Conservation (phyloP, 768 basidiomycete species). For the Hypholoma sublateritium region DNA sequence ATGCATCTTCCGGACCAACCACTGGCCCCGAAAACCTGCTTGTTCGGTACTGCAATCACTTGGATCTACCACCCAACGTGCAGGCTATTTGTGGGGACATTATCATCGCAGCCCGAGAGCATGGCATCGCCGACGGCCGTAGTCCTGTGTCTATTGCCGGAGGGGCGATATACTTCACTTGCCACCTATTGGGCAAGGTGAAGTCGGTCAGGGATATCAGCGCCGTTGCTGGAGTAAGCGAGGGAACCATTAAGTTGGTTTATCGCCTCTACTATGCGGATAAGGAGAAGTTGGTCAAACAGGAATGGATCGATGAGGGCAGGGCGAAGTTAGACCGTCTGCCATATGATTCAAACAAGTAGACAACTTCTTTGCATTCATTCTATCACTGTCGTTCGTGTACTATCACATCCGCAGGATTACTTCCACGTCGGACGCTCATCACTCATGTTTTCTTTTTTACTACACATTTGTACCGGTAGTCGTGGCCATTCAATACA, state of each 20-base stretch:
- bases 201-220: slow-evolving; percentile 87
- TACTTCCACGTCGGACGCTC: not conserved
- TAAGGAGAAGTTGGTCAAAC: slow-evolving; percentile 77
- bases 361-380: slow-evolving; percentile 17
- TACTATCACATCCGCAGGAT: slow-evolving; percentile 13
- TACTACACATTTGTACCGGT: slow-evolving; percentile 16
- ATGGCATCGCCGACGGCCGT: slow-evolving; percentile 90
- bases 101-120: slow-evolving; percentile 74
- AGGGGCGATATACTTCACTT: slow-evolving; percentile 93
- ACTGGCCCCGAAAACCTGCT: slow-evolving; percentile 84
- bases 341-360: slow-evolving; percentile 41
- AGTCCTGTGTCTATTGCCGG: slow-evolving; percentile 99
- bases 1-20: slow-evolving; percentile 45
- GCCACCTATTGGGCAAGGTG: slow-evolving; percentile 70
- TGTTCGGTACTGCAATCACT: slow-evolving; percentile 91
- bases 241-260: slow-evolving; percentile 91
- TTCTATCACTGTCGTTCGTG: slow-evolving; percentile 20
- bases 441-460: slow-evolving; percentile 4
- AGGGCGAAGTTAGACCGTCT: slow-evolving; percentile 57
- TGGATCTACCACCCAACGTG: slow-evolving; percentile 80
- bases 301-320: slow-evolving; percentile 83
- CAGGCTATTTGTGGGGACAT: slow-evolving; percentile 84
- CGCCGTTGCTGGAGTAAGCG: slow-evolving; percentile 89
- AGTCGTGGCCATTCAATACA: slow-evolving; percentile 19
- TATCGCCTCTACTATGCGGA: slow-evolving; percentile 77